These are phyloP conservation scores for Prunus mume DNA, from an alignment of 306 rosid species.

Conservation along the genomic window DNA sequence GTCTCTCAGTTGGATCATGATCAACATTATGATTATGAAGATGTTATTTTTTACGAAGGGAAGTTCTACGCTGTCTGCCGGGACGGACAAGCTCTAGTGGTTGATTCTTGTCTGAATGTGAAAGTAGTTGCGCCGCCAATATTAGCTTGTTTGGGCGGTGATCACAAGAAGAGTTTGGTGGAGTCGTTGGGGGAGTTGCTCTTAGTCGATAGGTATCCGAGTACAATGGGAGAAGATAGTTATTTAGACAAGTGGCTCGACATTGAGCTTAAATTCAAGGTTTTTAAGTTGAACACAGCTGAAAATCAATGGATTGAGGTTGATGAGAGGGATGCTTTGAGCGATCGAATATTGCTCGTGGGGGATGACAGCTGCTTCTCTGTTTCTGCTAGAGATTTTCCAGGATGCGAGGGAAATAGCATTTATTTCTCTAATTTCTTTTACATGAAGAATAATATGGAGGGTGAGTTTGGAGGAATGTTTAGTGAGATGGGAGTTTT, in stretches of 20 bases:
- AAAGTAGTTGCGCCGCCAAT: neutral
- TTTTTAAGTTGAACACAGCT: neutral
- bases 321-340: neutral
- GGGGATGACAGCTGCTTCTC: neutral
- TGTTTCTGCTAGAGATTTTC: neutral
- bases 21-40: neutral
- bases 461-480: neutral
- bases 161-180: no score
- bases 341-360: neutral
- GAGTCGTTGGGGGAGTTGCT: neutral
- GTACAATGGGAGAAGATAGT: no score
- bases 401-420: neutral
- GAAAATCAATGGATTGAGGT: slow-evolving; percentile 3
- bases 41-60: slow-evolving; percentile 1
- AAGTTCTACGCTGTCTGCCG: neutral
- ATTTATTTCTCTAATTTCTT: neutral
- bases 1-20: neutral
- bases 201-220: neutral
- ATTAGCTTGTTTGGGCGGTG: neutral
- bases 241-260: neutral
- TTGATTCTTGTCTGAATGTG: neutral
- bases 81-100: neutral
- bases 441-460: neutral
- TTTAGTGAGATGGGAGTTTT: neutral
- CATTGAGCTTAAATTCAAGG: neutral